These are phyloP conservation scores for Hypoxylon sp. DNA, from an alignment of 2,329 filamentous ascomycete species.

Conservation along the genomic window DNA sequence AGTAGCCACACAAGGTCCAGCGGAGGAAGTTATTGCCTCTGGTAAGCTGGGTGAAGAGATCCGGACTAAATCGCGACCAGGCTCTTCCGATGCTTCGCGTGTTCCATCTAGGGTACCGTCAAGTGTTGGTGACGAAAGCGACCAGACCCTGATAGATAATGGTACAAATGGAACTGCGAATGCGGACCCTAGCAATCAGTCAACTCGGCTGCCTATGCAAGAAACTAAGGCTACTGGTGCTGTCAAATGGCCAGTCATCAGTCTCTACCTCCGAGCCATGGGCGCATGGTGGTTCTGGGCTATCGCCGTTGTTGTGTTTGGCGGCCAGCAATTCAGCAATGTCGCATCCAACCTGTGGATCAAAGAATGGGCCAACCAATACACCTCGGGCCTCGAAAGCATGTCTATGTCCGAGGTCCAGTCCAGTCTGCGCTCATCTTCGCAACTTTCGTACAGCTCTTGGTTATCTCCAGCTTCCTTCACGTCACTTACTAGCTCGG, in stretches of 20 bases:
- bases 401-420: slow-evolving; percentile 54
- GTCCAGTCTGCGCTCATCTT: slow-evolving; percentile 54
- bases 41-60: slow-evolving; percentile 91
- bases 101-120: slow-evolving; percentile 85
- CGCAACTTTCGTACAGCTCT: slow-evolving; percentile 56
- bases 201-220: slow-evolving; percentile 69
- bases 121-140: slow-evolving; percentile 75
- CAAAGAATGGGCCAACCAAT: slow-evolving; percentile 93
- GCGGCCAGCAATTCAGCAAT: slow-evolving; percentile 84
- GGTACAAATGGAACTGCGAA: slow-evolving; percentile 64
- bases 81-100: slow-evolving; percentile 78
- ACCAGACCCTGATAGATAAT: slow-evolving; percentile 70
- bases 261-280: slow-evolving; percentile 90
- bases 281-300: slow-evolving; percentile 98
- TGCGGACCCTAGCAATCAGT: slow-evolving; percentile 63
- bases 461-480: slow-evolving; percentile 59
- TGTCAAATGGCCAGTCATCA: slow-evolving; percentile 88
- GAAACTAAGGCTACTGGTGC: slow-evolving; percentile 89
- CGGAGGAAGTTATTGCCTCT: slow-evolving; percentile 84
- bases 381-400: slow-evolving; percentile 66
- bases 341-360: slow-evolving; percentile 97
- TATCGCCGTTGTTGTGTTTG: slow-evolving; percentile 80
- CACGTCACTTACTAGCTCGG: slow-evolving; percentile 59
- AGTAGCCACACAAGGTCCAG: slow-evolving; percentile 80
- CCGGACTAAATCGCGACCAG: slow-evolving; percentile 76